Evolutionary conservation across 192 early-diverging fungal species (phyloP), one percentile per base, ranked within the genome.

Genomic region (Coemansia biformis): DNA sequence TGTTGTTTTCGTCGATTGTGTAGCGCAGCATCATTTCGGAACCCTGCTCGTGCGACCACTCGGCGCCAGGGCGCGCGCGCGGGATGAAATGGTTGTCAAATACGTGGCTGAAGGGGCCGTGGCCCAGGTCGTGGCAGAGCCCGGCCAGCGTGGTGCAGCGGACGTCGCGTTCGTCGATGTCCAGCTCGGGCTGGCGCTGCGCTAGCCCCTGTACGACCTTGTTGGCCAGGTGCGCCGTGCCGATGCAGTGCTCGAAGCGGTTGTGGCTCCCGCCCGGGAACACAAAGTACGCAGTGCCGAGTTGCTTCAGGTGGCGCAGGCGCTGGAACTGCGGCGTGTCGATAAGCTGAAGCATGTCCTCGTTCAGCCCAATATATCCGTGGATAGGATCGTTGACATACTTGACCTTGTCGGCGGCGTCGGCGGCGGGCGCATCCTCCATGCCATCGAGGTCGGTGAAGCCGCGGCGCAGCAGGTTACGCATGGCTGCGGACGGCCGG

Each of bases 321-420:
- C 95, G 77, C 65, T 98, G 95, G 57, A 98, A 98, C 76, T 98
- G 91, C 8, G 86, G 82, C 10, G 95, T 98, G 52, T 98, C 95
- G 18, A 96, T 88, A 32, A 85, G 69, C 29, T 82, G 66, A 17
- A 92, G 64, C 36, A 66, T 70, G 31, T 76, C 62, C 30, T 77
- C 59, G 43, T 84, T 86, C 8, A 98, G 72, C 15, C 71, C 57
- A 43, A 98, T 91, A 66, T 84, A 85, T 8, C 86, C 86, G 30
- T 66, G 56, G 31, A 73, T 65, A 4, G 69, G 63, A 31, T 73
- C 69, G 46, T 73, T 73, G 35, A 73, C 28, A 33, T 73, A 65
- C 32, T 57, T 73, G 22, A n/a, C 24, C n/a, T 28, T 35, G 24
- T 46, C 48, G 6, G 17, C 15, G n/a, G 2, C n/a, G 14, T 2